Percentiles rank a stretch among this genome's conserved stretches.
phyloP scores from a whole-genome alignment of 495 filamentous ascomycete species.

The Penicillium soppii region DNA sequence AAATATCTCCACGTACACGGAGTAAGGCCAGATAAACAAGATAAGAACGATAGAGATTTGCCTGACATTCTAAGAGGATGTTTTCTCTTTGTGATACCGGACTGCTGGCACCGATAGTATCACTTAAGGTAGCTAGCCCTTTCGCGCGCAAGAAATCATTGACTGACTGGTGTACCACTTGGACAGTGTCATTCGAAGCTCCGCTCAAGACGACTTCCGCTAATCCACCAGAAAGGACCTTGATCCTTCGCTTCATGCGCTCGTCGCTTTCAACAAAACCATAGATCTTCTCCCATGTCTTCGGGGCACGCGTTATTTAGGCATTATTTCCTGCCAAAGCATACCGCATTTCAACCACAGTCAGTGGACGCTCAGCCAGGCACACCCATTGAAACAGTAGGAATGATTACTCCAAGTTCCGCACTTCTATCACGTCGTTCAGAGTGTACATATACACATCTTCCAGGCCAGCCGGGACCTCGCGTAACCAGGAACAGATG shows the following conservation, averaged over 20 bases:
- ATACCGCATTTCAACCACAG: slow-evolving; percentile 14
- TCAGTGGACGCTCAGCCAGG: slow-evolving; percentile 15
- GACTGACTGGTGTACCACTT: slow-evolving; percentile 18
- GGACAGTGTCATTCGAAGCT: neutral
- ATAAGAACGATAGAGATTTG: slow-evolving; percentile 5
- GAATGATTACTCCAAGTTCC: slow-evolving; percentile 2
- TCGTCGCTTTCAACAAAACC: slow-evolving; percentile 9
- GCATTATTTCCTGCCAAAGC: slow-evolving; percentile 4
- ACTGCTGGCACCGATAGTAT: neutral
- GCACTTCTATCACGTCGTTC: neutral
- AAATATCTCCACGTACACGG: neutral
- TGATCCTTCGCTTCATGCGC: slow-evolving; percentile 4
- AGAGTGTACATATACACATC: slow-evolving; percentile 12
- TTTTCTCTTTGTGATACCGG: neutral
- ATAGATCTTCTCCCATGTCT: neutral
- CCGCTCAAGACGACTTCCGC: slow-evolving; percentile 5
- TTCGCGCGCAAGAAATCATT: slow-evolving; percentile 14
- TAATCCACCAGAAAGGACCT: slow-evolving; percentile 15
- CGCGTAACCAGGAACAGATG: slow-evolving; percentile 5
- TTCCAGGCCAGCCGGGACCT: slow-evolving; percentile 7
- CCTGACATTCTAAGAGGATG: slow-evolving; percentile 2
- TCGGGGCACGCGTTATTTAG: neutral
- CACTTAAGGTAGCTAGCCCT: slow-evolving; percentile 15
- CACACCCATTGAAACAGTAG: slow-evolving; percentile 16
- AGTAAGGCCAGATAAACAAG: slow-evolving; percentile 2